Conservation (phyloP, 2,329 filamentous ascomycete genomes). For the Alternaria consortialis region DNA sequence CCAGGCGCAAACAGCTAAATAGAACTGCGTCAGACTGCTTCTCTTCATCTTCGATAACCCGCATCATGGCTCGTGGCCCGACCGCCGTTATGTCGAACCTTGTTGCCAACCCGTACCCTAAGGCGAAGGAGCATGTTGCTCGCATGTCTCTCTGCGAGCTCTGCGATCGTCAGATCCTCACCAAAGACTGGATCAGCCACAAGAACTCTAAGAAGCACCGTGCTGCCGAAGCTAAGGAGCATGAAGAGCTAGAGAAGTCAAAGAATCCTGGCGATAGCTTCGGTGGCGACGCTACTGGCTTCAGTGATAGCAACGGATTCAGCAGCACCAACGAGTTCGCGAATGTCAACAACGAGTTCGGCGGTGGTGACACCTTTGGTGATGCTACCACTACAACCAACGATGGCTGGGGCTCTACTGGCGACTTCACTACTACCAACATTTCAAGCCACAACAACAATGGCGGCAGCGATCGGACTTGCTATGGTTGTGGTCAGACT, state of each 20-base stretch:
- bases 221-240: slow-evolving; percentile 31
- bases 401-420: slow-evolving; percentile 34
- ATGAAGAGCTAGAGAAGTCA: slow-evolving; percentile 14
- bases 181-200: slow-evolving; percentile 44
- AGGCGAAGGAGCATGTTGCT: slow-evolving; percentile 30
- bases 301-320: slow-evolving; percentile 16
- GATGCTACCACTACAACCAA: slow-evolving; percentile 56
- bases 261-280: slow-evolving; percentile 9
- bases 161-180: slow-evolving; percentile 43
- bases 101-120: slow-evolving; percentile 36
- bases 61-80: slow-evolving; percentile 20
- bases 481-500: slow-evolving; percentile 35
- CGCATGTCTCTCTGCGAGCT: slow-evolving; percentile 39
- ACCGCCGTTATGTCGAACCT: slow-evolving; percentile 11
- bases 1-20: slow-evolving; percentile 7
- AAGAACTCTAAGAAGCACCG: slow-evolving; percentile 47
- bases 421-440: slow-evolving; percentile 11
- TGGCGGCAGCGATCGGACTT: slow-evolving; percentile 29
- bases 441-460: slow-evolving; percentile 14
- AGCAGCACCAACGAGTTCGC: slow-evolving; percentile 44
- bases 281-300: slow-evolving; percentile 19
- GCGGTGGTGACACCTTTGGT: slow-evolving; percentile 4
- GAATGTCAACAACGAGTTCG: slow-evolving; percentile 47
- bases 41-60: background rate
- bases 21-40: background rate